A percentile compares a stretch with the other conserved stretches of the same genome.
Conservation (phyloP, 176 grass and related monocot genomes). For the Carex myosuroides region DNA sequence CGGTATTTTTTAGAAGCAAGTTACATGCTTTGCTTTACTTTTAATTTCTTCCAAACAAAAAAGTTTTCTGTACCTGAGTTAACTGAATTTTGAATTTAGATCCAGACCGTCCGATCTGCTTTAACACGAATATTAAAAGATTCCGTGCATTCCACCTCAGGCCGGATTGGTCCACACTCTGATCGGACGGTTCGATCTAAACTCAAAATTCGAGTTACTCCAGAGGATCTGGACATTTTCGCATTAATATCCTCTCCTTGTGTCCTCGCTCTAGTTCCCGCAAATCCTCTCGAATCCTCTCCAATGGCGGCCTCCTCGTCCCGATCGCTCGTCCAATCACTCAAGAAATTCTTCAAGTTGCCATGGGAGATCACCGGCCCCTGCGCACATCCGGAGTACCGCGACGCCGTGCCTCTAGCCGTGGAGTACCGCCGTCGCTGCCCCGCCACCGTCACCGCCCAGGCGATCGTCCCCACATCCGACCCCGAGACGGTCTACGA, state of each 20-base stretch:
- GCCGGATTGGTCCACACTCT: too few species aligned
- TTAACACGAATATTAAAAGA: too few species aligned
- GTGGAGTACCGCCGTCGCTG: constrained; percentile 58
- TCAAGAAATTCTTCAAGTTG: constrained; percentile 80
- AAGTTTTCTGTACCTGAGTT: background rate
- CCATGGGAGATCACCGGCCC: constrained; percentile 99
- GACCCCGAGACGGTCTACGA: constrained; percentile 81
- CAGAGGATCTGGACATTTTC: too few species aligned
- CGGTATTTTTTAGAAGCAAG: too few species aligned
- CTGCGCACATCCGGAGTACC: constrained; percentile 74
- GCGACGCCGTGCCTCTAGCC: constrained; percentile 40
- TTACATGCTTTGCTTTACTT: background rate
- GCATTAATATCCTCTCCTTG: too few species aligned
- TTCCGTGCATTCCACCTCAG: too few species aligned
- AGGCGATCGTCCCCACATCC: constrained; percentile 51
- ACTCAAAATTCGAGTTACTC: too few species aligned
- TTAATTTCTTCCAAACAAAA: background rate
- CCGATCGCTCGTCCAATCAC: constrained; percentile 57
- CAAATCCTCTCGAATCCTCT: background rate
- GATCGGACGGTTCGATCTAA: too few species aligned
- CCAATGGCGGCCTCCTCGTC: constrained; percentile 26
- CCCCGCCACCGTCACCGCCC: constrained; percentile 47
- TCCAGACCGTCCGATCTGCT: too few species aligned
- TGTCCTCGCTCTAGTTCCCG: background rate
- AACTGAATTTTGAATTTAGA: too few species aligned